Base-by-base conservation (phyloP, 2,329 filamentous ascomycete genomes). In the Myrmaecium sp. region DNA sequence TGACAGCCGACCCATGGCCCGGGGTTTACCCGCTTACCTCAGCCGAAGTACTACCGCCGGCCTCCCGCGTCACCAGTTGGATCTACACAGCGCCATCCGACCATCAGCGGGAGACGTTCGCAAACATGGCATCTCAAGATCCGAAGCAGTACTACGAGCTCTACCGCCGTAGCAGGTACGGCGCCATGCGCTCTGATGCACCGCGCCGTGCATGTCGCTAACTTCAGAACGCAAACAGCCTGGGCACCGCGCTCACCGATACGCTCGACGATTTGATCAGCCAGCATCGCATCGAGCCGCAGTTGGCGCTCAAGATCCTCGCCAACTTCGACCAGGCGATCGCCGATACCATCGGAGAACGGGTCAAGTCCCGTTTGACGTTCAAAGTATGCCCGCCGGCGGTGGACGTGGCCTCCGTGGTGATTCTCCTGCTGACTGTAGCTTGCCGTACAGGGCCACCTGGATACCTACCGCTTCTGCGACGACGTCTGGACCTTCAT, bases 401-500 rank as follows among this genome's bases (percentile, higher is more conserved):
- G 16, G 14, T 7, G 20, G 14, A 14, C 5, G 20, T 11, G 17
- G 19, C 13, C 11, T 12, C 19, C 14, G 7, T 16, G 11, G 29
- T 29, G 16, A 14, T 7, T 26, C 16, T 22, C 17, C 9, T 20
- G 11, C 23, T 20, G 20, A 24, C 26, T 29, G 38, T 46, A 21
- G 48, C 32, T 5, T 27, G 28, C 29, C 26, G 7, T 30, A 24
- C 42, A 94, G 86, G 89, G 89, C 25, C 89, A 91, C 48, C 74
- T 98, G 36, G 84, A 95, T 51, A 95, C 89, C 10, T 98, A 98
- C 62, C 78, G 89, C 41, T 98, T 98, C 66, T 98, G 89, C 61
- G 89, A 98, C 57, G 89, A 98, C 59, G 89, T 98, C 32, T 98
- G 89, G 89, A 98, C 89, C 2, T 98, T 98, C 54, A 69, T 98